Conservation (phyloP, 345 rosid species). For the Camelina sativa region DNA sequence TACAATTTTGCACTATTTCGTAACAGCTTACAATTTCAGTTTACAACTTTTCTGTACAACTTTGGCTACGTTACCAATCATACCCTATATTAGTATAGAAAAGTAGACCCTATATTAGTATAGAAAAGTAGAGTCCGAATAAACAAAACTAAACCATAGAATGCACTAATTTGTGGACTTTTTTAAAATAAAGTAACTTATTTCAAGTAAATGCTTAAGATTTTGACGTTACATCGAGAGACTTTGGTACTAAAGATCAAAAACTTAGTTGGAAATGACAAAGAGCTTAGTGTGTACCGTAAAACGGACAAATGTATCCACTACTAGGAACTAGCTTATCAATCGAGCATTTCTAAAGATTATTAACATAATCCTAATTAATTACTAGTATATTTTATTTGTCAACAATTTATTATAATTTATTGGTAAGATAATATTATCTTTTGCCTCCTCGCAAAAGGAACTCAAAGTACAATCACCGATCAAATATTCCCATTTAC, state of each 20-base stretch:
- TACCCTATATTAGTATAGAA: too few species aligned
- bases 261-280: slow-evolving; percentile 44
- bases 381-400: background rate
- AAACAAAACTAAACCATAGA: background rate
- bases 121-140: background rate
- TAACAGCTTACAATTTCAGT: too few species aligned
- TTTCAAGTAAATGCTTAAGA: slow-evolving; percentile 30
- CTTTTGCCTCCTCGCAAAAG: slow-evolving; percentile 37
- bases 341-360: slow-evolving; percentile 17
- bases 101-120: too few species aligned
- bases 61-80: too few species aligned
- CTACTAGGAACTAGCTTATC: background rate
- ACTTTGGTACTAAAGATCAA: slow-evolving; percentile 39
- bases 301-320: slow-evolving; percentile 41
- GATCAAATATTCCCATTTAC: slow-evolving; percentile 19
- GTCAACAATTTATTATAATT: slow-evolving; percentile 21
- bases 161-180: slow-evolving; percentile 33
- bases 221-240: slow-evolving; percentile 41
- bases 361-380: background rate
- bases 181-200: slow-evolving; percentile 6
- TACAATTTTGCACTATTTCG: too few species aligned
- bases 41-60: too few species aligned
- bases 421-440: slow-evolving; percentile 30
- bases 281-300: slow-evolving; percentile 48
- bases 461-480: slow-evolving; percentile 40